phyloP scores from a whole-genome alignment of 441 rosid genomes.

The Populus hybrid region DNA sequence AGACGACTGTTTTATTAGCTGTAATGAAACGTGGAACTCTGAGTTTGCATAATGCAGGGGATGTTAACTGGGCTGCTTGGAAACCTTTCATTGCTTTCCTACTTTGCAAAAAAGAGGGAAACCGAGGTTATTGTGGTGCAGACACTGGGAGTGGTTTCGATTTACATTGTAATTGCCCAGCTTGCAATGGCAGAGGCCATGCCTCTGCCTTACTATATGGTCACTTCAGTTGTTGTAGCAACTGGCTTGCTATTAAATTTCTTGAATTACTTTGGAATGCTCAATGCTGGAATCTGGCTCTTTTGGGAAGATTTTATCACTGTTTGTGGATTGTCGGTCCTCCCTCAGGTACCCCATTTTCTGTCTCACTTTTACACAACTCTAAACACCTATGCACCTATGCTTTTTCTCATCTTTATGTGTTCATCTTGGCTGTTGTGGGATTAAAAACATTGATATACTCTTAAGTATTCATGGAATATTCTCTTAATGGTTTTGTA shows the following conservation, averaged over 20 bases:
- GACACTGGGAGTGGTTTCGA: conserved; percentile 72
- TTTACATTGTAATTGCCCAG: conserved; percentile 57
- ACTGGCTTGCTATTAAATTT: conserved; percentile 57
- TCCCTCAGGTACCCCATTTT: conserved; percentile 63
- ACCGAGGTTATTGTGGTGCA: conserved; percentile 76
- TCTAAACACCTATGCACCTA: not conserved
- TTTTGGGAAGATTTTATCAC: conserved; percentile 89
- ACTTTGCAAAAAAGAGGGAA: conserved; percentile 80
- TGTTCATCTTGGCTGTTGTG: conserved; percentile 3
- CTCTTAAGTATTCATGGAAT: not conserved
- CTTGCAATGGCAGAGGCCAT: conserved; percentile 85
- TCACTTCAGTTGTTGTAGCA: conserved; percentile 53
- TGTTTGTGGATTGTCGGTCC: conserved; percentile 68
- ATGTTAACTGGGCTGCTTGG: conserved; percentile 89
- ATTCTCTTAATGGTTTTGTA: not conserved
- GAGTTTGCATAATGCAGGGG: conserved; percentile 45
- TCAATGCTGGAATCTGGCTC: conserved; percentile 52
- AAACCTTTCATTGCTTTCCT: conserved; percentile 79
- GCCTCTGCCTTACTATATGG: conserved; percentile 59
- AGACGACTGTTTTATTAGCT: not conserved
- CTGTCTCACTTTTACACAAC: not conserved
- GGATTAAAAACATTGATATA: not conserved
- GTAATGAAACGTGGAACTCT: not conserved
- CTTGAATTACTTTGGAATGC: conserved; percentile 50
- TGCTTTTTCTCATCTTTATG: not conserved